Evolutionary conservation across 78 protist genomes (phyloP).

Genomic region (Guillardia theta): DNA sequence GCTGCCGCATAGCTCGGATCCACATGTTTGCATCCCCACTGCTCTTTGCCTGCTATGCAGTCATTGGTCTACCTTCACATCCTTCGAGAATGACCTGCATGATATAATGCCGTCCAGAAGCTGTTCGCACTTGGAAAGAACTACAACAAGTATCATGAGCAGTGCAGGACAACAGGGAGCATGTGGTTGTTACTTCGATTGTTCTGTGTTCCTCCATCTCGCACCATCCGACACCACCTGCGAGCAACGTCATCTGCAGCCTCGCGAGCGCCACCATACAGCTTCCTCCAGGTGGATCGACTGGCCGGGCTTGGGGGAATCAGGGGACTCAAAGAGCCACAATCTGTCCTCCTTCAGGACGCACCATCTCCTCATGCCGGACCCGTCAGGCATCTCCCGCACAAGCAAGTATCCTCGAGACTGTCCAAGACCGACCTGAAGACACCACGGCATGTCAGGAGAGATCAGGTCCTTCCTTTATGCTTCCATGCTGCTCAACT

Average conservation of each 20-base stretch:
- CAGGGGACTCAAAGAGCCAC: neutral
- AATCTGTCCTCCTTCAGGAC: neutral
- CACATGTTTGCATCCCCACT: neutral
- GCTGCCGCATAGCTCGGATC: constrained; percentile 10
- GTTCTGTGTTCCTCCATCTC: neutral
- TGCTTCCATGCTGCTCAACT: neutral
- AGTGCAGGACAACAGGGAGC: too few relatives aligned
- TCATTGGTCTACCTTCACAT: neutral
- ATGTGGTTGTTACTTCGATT: neutral
- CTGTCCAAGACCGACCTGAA: neutral
- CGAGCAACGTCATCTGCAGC: neutral
- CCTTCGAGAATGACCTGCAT: neutral
- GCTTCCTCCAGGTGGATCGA: neutral
- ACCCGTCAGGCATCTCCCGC: neutral
- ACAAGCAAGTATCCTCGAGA: neutral
- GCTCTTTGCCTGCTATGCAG: neutral
- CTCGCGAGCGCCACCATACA: neutral
- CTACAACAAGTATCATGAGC: neutral
- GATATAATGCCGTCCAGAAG: neutral
- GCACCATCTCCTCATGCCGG: neutral
- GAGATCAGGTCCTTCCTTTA: neutral
- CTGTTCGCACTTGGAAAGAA: neutral
- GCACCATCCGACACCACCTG: neutral
- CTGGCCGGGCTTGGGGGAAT: neutral
- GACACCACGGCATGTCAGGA: neutral